Evolutionary conservation across 1,284 basidiomycete genomes (phyloP).

Genomic region (Wallemia ichthyophaga): DNA sequence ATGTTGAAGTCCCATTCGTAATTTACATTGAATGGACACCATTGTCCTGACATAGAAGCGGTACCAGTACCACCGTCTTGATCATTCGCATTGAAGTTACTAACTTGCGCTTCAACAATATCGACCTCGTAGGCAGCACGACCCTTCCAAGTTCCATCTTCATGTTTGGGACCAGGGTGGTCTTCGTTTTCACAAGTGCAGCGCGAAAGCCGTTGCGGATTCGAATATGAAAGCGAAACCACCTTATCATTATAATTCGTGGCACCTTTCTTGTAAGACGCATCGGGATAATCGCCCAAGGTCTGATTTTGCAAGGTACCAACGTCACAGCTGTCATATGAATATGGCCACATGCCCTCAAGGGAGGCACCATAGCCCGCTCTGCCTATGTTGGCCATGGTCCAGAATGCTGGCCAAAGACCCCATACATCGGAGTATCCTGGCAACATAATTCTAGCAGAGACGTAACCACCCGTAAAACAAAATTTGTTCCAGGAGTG

Average conservation of each 20-base stretch:
- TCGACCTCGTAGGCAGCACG: constrained; percentile 35
- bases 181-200: constrained; percentile 20
- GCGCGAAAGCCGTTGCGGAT: constrained; percentile 17
- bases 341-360: constrained; percentile 41
- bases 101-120: background rate
- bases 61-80: background rate
- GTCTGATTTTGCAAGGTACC: constrained; percentile 62
- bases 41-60: background rate
- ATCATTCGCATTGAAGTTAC: background rate
- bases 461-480: constrained; percentile 53
- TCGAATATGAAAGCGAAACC: constrained; percentile 16
- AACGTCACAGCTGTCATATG: constrained; percentile 40
- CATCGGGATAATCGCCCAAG: constrained; percentile 21
- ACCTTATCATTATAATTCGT: constrained; percentile 16
- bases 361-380: constrained; percentile 40
- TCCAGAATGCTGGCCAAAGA: constrained; percentile 50
- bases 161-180: constrained; percentile 29
- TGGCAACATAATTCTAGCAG: constrained; percentile 34
- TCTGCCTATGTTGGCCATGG: constrained; percentile 42
- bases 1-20: background rate
- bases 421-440: constrained; percentile 39
- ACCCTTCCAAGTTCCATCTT: constrained; percentile 14
- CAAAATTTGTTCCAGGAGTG: constrained; percentile 74
- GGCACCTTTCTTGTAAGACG: constrained; percentile 13
- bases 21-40: background rate